A percentile compares a stretch with the other conserved stretches of the same genome.
Conservation (phyloP, 2,329 filamentous ascomycete species). For the Calonectria pauciramosa region DNA sequence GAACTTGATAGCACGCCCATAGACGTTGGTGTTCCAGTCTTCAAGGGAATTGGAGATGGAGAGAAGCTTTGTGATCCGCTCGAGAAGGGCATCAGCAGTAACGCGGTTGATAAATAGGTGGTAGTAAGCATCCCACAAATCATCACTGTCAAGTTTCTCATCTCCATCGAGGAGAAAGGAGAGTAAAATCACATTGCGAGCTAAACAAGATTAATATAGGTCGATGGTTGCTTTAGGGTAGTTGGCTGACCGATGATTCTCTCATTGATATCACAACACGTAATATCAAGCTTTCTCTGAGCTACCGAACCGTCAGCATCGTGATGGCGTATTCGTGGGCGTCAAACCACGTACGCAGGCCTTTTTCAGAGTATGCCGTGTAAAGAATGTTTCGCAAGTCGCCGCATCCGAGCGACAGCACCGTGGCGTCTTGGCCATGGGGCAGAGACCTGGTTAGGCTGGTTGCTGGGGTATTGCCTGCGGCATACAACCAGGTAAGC, state of each 20-base stretch:
- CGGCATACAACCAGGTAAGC: constrained; percentile 57
- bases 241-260: constrained; percentile 61
- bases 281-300: constrained; percentile 64
- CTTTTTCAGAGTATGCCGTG: constrained; percentile 60
- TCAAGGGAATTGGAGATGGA: constrained; percentile 53
- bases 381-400: constrained; percentile 71
- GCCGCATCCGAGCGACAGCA: constrained; percentile 69
- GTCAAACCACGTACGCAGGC: constrained; percentile 48
- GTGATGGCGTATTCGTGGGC: not conserved
- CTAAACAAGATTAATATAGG: constrained; percentile 48
- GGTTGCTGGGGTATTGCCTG: constrained; percentile 68
- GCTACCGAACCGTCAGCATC: constrained; percentile 48
- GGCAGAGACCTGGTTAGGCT: constrained; percentile 63
- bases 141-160: constrained; percentile 39
- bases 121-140: constrained; percentile 70
- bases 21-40: constrained; percentile 60
- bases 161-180: constrained; percentile 62
- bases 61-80: constrained; percentile 60
- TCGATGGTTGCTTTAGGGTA: constrained; percentile 1
- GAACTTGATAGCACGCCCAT: constrained; percentile 62
- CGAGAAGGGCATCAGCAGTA: constrained; percentile 52
- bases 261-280: constrained; percentile 67
- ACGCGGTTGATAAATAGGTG: constrained; percentile 60
- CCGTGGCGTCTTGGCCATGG: constrained; percentile 61
- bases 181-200: constrained; percentile 68